Percentiles rank a stretch among this genome's conserved stretches.
Evolutionary conservation across 2,329 filamentous ascomycete species (phyloP).

Genomic region (Pseudomassariella vexata): DNA sequence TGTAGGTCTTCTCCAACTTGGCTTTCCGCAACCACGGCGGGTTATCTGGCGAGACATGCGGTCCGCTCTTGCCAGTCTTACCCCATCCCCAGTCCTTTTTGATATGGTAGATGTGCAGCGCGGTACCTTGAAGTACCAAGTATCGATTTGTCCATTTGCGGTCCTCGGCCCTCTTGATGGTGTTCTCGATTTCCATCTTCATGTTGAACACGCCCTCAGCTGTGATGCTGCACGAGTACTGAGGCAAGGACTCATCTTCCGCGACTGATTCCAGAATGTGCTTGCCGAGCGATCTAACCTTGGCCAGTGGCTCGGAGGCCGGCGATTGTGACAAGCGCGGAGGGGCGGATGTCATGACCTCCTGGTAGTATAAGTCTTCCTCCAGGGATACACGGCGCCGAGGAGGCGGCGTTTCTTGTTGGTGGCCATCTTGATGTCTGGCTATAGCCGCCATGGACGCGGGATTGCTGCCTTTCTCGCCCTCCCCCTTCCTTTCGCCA

Average conservation of each 20-base stretch:
- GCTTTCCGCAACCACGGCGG: constrained; percentile 47
- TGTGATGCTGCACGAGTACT: constrained; percentile 50
- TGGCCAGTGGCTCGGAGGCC: constrained; percentile 31
- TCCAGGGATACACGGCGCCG: constrained; percentile 48
- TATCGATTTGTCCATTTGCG: constrained; percentile 60
- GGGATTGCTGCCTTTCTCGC: not conserved
- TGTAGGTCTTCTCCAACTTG: constrained; percentile 60
- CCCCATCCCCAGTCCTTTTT: constrained; percentile 53
- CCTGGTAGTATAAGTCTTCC: constrained; percentile 48
- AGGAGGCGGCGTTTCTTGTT: constrained; percentile 24
- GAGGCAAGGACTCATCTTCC: constrained; percentile 43
- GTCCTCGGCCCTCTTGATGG: constrained; percentile 55
- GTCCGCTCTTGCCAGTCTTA: constrained; percentile 38
- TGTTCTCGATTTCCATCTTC: constrained; percentile 62
- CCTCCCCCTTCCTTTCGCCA: too few relatives aligned
- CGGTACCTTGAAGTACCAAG: constrained; percentile 61
- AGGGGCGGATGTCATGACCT: constrained; percentile 40
- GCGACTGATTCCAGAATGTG: constrained; percentile 3
- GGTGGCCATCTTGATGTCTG: constrained; percentile 3
- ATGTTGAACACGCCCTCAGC: constrained; percentile 53
- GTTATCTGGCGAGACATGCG: constrained; percentile 42
- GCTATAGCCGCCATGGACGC: constrained; percentile 4
- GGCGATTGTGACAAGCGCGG: constrained; percentile 41
- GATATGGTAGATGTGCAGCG: constrained; percentile 58
- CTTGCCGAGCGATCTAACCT: constrained; percentile 5